phyloP scores from a whole-genome alignment of 768 basidiomycete species.

The Erythrobasidium yunnanense region DNA sequence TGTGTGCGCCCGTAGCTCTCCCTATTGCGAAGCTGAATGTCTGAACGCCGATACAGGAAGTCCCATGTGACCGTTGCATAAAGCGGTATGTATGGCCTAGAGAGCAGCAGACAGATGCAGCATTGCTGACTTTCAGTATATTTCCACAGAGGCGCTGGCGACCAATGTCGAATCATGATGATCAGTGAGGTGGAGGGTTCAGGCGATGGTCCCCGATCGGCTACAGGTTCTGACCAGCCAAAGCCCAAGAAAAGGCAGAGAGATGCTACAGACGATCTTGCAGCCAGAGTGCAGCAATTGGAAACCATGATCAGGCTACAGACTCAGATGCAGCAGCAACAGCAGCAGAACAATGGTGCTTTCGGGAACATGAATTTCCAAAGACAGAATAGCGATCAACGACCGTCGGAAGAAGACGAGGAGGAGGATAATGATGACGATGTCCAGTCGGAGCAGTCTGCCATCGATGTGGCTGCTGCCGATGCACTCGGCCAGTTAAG shows the following conservation, averaged over 20 bases:
- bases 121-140: too few relatives aligned
- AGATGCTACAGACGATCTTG: not conserved
- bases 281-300: constrained; percentile 17
- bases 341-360: not conserved
- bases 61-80: constrained; percentile 23
- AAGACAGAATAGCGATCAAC: not conserved
- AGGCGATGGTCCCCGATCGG: not conserved
- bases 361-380: not conserved
- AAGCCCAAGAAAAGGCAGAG: not conserved
- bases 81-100: constrained; percentile 2
- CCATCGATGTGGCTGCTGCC: constrained; percentile 18
- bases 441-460: constrained; percentile 1
- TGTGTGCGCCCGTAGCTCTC: not conserved
- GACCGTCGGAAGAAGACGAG: not conserved
- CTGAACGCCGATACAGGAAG: not conserved
- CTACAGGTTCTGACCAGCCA: not conserved
- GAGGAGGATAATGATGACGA: not conserved
- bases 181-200: not conserved
- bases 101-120: not conserved
- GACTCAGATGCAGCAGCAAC: constrained; percentile 8
- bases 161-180: constrained; percentile 9
- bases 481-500: constrained; percentile 10
- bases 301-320: constrained; percentile 15
- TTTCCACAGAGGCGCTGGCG: not conserved
- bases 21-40: not conserved